Evolutionary conservation across 768 basidiomycete species (phyloP), one percentile per base, ranked within the genome.

Genomic region (Boletus sensibilis): DNA sequence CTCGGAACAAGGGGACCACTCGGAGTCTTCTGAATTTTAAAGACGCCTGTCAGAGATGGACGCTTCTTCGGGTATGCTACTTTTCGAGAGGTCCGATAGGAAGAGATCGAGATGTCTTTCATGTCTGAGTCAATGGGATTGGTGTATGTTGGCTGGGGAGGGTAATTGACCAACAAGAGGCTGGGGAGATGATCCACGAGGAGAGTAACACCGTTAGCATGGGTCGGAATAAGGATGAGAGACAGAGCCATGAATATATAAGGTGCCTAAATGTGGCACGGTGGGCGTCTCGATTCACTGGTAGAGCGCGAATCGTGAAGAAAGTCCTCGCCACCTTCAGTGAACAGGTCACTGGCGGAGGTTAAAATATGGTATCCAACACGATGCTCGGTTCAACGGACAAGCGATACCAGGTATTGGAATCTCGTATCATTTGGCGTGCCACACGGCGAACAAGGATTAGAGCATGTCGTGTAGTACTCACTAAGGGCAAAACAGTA

Each of bases 11-110:
- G 76, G 48, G 79, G 76, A 18, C 52, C 62, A 55, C 68, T 70
- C 54, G 79, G 85, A 55, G 79, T 80, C 65, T 82, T 87, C 67
- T 82, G 82, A 27, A 77, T 68, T 72, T 92, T 92, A 44, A 81
- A 79, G 60, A 93, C 76, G 68, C 90, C 90, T 74, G 88, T 75
- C 40, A 89, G 90, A 21, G 90, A 91, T 20, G 91, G 91, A 55
- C 88, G 88, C 73, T 88, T 92, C 85, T 87, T 91, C 47, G 87
- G 87, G 67, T 93, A 93, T 63, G 85, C 78, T 52, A 82, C 74
- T 60, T 82, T 80, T 70, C 87, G 82, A 60, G 85, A 79, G 67
- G 81, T 79, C 64, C 80, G 82, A 71, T 77, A 83, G 27, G 82
- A 78, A 65, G 83, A 72, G 44, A 72, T 74, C 33, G 86, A 82